These are phyloP conservation scores for Ogataea ganodermae DNA, from an alignment of 805 yeast species.

Conservation along the genomic window DNA sequence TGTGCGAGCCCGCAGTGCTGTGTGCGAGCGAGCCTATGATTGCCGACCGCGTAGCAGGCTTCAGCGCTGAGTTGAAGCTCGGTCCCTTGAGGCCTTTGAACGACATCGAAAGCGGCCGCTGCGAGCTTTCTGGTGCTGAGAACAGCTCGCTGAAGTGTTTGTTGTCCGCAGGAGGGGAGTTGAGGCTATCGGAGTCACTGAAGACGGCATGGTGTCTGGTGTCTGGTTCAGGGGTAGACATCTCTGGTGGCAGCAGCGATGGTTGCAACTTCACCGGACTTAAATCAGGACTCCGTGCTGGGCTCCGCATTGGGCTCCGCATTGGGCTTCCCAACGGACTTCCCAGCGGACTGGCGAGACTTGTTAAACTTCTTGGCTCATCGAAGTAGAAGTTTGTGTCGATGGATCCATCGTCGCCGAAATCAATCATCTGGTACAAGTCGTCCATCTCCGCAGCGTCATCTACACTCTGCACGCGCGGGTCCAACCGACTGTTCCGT, in stretches of 20 bases:
- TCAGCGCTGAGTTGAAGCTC: slow-evolving; percentile 42
- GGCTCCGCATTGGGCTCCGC: background rate
- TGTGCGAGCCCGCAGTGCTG: slow-evolving; percentile 33
- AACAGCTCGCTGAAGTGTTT: slow-evolving; percentile 1
- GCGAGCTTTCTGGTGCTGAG: background rate
- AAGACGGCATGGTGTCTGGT: background rate
- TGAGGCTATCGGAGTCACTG: slow-evolving; percentile 9
- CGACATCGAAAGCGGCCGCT: slow-evolving; percentile 47
- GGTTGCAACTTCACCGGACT: background rate
- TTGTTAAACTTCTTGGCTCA: background rate
- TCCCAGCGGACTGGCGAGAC: no score
- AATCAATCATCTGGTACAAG: slow-evolving; percentile 34
- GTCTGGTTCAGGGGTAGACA: no score
- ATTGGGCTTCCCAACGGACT: background rate
- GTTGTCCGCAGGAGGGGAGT: slow-evolving; percentile 1
- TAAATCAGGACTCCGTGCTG: background rate
- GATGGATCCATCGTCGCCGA: slow-evolving; percentile 25
- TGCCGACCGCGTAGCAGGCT: slow-evolving; percentile 31
- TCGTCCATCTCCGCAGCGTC: slow-evolving; percentile 26
- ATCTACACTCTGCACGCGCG: slow-evolving; percentile 10
- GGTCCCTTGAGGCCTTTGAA: slow-evolving; percentile 67
- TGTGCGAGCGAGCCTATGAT: slow-evolving; percentile 31
- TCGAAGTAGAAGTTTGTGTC: slow-evolving; percentile 31
- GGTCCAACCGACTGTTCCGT: background rate
- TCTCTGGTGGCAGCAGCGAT: background rate